Evolutionary conservation across 345 rosid genomes (phyloP), one percentile per base, ranked within the genome.

Genomic region (Acer yangbiense): DNA sequence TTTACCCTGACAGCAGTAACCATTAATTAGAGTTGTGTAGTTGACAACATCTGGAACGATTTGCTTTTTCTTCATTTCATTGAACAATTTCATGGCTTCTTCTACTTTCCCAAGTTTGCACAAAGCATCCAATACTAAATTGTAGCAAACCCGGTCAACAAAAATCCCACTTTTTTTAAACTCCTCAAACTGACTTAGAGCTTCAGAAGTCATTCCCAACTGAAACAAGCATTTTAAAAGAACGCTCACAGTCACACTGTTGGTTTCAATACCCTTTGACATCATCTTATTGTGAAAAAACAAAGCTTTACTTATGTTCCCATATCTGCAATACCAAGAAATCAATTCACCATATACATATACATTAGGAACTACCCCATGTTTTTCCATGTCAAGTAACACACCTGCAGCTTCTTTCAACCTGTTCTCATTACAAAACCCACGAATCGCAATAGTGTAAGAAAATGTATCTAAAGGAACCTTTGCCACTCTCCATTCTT

Each of bases 1-100:
- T 76, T 86, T 80, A n/a, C 89, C 92, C 78, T 80, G 83, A 63
- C 84, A 82, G 64, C 87, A 93, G 71, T 82, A 89, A 43, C 98
- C 98, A 77, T 43, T 60, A 17, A 95, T 84, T 68, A 95, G 69
- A 77, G 95, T 92, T 41, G 92, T 93, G 82, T 93, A 92, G 89
- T 92, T 87, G 75, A 88, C 64, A 39, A 87, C 69, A 82, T 95
- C 94, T 35, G 84, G 89, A 74, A 69, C 79, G 63, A 93, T 77
- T 29, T 76, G 58, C 78, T 82, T 88, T 16, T 35, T 52, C 77
- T 69, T 87, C 97, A 95, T 93, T 78, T 93, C 91, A 77, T 75
- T 61, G 23, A 93, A 79, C 77, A 92, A 68, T 78, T 55, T 44
- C 6, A 50, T 32, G 67, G 90, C 95, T 68, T 87, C 91, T 72